These are phyloP conservation scores for Lachnellula hyalina DNA, from an alignment of 2,329 filamentous ascomycete genomes.

Conservation along the genomic window DNA sequence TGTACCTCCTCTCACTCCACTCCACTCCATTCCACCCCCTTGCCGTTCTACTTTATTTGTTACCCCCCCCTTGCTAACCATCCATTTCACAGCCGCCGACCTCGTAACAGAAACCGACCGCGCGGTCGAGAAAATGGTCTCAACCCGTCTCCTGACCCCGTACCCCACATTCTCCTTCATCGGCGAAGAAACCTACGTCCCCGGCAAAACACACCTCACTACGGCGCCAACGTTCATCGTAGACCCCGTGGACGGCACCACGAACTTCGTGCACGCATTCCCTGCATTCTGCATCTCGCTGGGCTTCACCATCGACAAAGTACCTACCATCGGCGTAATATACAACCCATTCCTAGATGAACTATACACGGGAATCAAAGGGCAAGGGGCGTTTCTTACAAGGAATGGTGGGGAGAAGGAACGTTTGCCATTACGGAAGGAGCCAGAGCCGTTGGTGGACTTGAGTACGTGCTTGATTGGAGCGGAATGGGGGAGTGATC, in stretches of 20 bases:
- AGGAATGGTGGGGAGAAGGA: constrained; percentile 34
- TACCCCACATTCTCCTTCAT: constrained; percentile 61
- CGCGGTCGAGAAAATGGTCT: constrained; percentile 59
- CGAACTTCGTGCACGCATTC: constrained; percentile 75
- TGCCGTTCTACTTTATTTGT: too few species aligned
- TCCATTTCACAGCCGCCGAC: constrained; percentile 50
- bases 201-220: constrained; percentile 56
- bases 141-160: constrained; percentile 42
- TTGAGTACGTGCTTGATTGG: constrained; percentile 61
- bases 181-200: constrained; percentile 71
- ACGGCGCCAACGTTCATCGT: constrained; percentile 70
- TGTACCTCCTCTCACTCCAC: constrained; percentile 34
- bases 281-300: constrained; percentile 73
- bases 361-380: constrained; percentile 64
- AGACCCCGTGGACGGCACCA: constrained; percentile 78
- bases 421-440: constrained; percentile 41
- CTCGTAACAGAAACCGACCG: constrained; percentile 65
- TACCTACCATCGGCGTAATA: constrained; percentile 65
- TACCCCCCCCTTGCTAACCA: constrained; percentile 3
- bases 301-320: constrained; percentile 58
- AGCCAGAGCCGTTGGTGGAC: constrained; percentile 51
- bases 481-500: constrained; percentile 68
- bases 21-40: constrained; percentile 6
- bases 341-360: constrained; percentile 72
- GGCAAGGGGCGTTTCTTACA: constrained; percentile 56